Conservation (phyloP, 139 green algal genomes). For the Monoraphidium neglectum region DNA sequence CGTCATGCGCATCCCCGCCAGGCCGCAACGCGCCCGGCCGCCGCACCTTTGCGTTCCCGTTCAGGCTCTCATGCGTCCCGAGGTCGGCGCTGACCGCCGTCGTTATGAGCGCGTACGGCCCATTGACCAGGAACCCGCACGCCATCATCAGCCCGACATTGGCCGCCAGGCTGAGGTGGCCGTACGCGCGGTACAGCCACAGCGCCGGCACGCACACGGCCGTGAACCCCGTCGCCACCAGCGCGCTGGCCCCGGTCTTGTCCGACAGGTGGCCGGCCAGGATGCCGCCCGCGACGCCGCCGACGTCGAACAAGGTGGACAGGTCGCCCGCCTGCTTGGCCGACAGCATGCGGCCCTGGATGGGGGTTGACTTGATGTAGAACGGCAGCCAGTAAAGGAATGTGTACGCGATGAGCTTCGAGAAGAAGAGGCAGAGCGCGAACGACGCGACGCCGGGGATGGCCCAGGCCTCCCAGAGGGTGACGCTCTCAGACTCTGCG, state of each 20-base stretch:
- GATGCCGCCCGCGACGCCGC: slow-evolving; percentile 87
- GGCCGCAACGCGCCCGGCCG: too few species aligned
- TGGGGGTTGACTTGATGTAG: slow-evolving; percentile 88
- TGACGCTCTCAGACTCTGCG: slow-evolving; percentile 43
- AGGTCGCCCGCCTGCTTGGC: slow-evolving; percentile 79
- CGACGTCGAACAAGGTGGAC: slow-evolving; percentile 93
- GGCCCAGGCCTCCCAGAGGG: slow-evolving; percentile 79
- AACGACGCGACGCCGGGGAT: slow-evolving; percentile 92
- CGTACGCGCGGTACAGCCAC: slow-evolving; percentile 78
- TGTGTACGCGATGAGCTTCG: slow-evolving; percentile 97
- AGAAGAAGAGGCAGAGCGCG: slow-evolving; percentile 95
- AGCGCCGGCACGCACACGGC: slow-evolving; percentile 80
- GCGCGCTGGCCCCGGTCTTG: slow-evolving; percentile 60
- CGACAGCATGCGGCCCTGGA: slow-evolving; percentile 65
- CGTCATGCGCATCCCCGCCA: too few species aligned
- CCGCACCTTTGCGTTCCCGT: slow-evolving; percentile 73
- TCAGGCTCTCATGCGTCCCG: slow-evolving; percentile 85
- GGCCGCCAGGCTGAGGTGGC: slow-evolving; percentile 47
- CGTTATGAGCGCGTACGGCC: slow-evolving; percentile 96
- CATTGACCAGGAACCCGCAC: slow-evolving; percentile 94
- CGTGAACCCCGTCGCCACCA: slow-evolving; percentile 80
- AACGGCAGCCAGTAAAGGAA: slow-evolving; percentile 99
- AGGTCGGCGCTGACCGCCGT: slow-evolving; percentile 95
- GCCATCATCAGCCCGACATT: slow-evolving; percentile 90
- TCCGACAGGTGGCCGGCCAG: slow-evolving; percentile 90